phyloP scores from a whole-genome alignment of 148 eudicot species.

The Silene conica region DNA sequence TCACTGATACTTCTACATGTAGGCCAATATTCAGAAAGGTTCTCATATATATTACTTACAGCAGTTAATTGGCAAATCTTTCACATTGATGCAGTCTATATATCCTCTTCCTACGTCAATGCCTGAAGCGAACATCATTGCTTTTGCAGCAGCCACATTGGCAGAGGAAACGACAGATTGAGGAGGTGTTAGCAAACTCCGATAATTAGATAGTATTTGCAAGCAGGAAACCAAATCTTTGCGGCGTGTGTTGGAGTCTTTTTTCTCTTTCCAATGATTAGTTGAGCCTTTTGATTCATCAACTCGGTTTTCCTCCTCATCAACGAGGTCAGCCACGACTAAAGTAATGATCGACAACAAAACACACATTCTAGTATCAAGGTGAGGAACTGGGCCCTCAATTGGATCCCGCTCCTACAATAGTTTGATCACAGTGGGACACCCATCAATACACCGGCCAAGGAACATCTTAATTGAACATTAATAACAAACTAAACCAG shows the following conservation, averaged over 20 bases:
- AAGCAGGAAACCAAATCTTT: constrained; percentile 66
- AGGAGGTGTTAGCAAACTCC: constrained; percentile 74
- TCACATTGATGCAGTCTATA: constrained; percentile 59
- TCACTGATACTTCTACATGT: neutral
- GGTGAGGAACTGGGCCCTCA: constrained; percentile 92
- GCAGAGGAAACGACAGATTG: constrained; percentile 63
- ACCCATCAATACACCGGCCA: neutral
- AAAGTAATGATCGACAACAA: constrained; percentile 71
- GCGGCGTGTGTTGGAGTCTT: constrained; percentile 44
- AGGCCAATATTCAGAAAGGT: constrained; percentile 6
- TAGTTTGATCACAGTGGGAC: neutral
- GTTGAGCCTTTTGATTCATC: constrained; percentile 35
- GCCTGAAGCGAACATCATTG: constrained; percentile 72
- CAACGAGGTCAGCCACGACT: constrained; percentile 78
- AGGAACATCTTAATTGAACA: neutral
- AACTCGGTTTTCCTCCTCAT: constrained; percentile 63
- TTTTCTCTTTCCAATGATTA: constrained; percentile 32
- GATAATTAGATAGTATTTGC: constrained; percentile 62
- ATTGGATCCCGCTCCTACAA: constrained; percentile 89
- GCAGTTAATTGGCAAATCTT: constrained; percentile 59
- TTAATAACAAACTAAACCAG: neutral
- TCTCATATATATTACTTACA: constrained; percentile 43
- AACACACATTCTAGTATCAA: constrained; percentile 82
- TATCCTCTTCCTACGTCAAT: constrained; percentile 48
- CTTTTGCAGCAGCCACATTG: constrained; percentile 90